Evolutionary conservation across 202 grass and related monocot genomes (phyloP).

Genomic region (Saccharum hybrid): DNA sequence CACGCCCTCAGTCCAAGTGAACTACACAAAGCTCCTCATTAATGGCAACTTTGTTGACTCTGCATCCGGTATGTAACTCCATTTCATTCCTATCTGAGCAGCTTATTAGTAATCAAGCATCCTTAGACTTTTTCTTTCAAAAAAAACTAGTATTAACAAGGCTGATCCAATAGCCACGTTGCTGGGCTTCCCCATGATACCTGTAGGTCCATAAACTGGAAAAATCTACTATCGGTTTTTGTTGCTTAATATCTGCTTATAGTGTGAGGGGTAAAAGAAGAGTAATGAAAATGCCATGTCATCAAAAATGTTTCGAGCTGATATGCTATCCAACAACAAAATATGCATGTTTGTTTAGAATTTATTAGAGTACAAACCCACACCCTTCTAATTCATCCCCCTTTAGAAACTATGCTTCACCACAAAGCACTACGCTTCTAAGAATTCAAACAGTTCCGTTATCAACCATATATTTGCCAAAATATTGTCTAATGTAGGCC

Average conservation of each 20-base stretch:
- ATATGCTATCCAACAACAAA: not conserved
- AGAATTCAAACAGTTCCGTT: not conserved
- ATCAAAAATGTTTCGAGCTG: not conserved
- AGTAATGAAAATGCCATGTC: not conserved
- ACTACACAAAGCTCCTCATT: constrained; percentile 81
- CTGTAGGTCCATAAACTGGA: not conserved
- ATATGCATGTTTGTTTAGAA: not conserved
- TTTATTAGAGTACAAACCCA: not conserved
- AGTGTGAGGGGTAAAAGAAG: not conserved
- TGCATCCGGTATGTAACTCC: constrained; percentile 64
- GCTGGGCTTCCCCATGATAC: not conserved
- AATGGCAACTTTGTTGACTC: constrained; percentile 87
- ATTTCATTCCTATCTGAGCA: not conserved
- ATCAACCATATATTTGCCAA: not conserved
- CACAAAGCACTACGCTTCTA: not conserved
- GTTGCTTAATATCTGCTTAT: not conserved
- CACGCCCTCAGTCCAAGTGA: constrained; percentile 70
- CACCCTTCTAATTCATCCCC: not conserved
- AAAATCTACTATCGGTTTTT: not conserved
- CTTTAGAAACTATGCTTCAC: not conserved
- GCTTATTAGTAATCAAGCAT: not conserved
- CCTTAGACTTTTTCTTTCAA: not conserved
- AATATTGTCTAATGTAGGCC: not conserved
- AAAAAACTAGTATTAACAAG: not conserved
- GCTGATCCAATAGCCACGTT: constrained; percentile 6